These are phyloP conservation scores for Priceomyces haplophilus DNA, from an alignment of 805 yeast species.

Conservation along the genomic window DNA sequence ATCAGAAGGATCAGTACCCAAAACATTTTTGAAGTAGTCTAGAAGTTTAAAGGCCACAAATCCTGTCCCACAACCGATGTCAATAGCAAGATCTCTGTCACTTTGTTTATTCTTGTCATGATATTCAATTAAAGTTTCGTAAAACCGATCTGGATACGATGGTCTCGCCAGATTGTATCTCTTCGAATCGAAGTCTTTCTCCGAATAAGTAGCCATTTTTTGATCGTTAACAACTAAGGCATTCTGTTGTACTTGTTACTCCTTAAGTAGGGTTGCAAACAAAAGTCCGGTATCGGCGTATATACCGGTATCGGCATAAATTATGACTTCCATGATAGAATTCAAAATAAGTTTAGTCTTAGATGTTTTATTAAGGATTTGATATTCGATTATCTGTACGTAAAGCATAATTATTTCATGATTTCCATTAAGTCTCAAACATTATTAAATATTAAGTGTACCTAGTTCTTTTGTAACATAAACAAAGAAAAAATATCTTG, in stretches of 20 bases:
- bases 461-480: not conserved
- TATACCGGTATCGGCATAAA: not conserved
- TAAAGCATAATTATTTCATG: not conserved
- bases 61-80: conserved; percentile 82
- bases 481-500: no score
- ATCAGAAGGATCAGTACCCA: conserved; percentile 55
- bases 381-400: no score
- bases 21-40: conserved; percentile 42
- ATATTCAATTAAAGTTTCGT: conserved; percentile 14
- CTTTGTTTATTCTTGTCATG: conserved; percentile 9
- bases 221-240: no score
- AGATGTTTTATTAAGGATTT: no score
- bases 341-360: no score
- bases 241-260: no score
- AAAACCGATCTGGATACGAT: conserved; percentile 47
- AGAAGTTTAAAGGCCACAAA: conserved; percentile 58
- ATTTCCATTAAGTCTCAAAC: not conserved
- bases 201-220: conserved; percentile 65
- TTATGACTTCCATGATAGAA: no score
- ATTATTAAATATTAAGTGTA: not conserved
- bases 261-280: no score
- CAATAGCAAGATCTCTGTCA: conserved; percentile 41
- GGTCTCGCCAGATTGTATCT: conserved; percentile 64
- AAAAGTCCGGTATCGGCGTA: no score
- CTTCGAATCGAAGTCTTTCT: conserved; percentile 46